phyloP scores from a whole-genome alignment of 768 basidiomycete genomes.

The Lentinula detonsa region DNA sequence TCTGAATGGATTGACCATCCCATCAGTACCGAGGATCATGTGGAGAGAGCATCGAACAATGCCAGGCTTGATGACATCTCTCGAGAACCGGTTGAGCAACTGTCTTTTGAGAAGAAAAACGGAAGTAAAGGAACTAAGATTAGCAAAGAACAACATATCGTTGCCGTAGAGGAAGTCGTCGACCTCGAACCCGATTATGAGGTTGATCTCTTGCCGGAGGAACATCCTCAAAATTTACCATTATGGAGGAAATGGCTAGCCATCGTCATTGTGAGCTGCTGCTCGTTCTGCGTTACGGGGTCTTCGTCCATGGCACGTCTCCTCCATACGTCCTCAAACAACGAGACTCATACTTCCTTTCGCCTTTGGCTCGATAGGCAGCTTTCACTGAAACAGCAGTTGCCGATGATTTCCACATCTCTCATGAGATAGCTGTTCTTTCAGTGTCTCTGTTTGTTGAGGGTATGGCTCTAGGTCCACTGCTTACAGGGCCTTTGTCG shows the following conservation, averaged over 20 bases:
- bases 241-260: constrained; percentile 50
- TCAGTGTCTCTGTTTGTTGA: constrained; percentile 53
- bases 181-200: not conserved
- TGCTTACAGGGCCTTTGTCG: constrained; percentile 48
- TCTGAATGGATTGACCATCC: not conserved
- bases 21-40: not conserved
- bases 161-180: not conserved
- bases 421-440: constrained; percentile 40
- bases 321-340: constrained; percentile 3
- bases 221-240: constrained; percentile 33
- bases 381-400: constrained; percentile 59
- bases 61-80: not conserved
- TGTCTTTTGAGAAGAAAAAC: not conserved
- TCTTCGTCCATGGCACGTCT: constrained; percentile 52
- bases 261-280: constrained; percentile 39
- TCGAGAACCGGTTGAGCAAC: not conserved
- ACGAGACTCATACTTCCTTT: not conserved
- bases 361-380: constrained; percentile 31
- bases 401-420: constrained; percentile 40
- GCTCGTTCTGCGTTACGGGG: constrained; percentile 45
- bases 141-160: not conserved
- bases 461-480: constrained; percentile 48
- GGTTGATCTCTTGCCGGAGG: not conserved
- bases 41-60: not conserved
- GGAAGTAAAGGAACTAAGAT: not conserved